Percentiles rank a stretch among this genome's conserved stretches.
Conservation (phyloP, 345 rosid genomes). For the Linum tenue region DNA sequence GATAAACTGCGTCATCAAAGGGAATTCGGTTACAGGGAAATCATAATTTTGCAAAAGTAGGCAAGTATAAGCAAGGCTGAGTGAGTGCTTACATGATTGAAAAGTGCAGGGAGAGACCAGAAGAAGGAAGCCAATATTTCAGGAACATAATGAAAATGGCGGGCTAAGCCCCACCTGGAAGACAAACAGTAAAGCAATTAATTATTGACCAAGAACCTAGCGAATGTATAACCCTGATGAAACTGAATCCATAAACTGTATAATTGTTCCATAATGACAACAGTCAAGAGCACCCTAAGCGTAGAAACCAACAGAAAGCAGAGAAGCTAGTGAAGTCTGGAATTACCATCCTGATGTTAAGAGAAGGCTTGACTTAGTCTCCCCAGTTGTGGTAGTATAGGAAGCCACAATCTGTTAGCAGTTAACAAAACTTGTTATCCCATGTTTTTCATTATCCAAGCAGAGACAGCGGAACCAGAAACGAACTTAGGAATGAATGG, state of each 20-base stretch:
- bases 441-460: constrained; percentile 3
- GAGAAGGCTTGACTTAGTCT: constrained; percentile 84
- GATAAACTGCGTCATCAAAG: constrained; percentile 46
- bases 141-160: constrained; percentile 94
- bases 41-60: background rate
- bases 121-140: constrained; percentile 83
- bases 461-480: background rate
- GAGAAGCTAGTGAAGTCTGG: background rate
- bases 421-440: constrained; percentile 6
- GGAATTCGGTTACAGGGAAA: background rate
- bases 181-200: constrained; percentile 7
- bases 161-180: constrained; percentile 89
- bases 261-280: background rate
- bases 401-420: constrained; percentile 57
- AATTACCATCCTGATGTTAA: constrained; percentile 93
- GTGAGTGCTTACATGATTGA: constrained; percentile 50
- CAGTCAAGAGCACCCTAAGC: background rate
- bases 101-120: constrained; percentile 92
- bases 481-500: background rate
- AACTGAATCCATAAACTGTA: background rate
- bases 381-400: constrained; percentile 71
- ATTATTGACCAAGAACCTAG: background rate
- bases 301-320: background rate
- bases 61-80: background rate
- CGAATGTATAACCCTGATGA: background rate